phyloP scores from a whole-genome alignment of 1,139 yeast species.

The Diutina pseudorugosa region DNA sequence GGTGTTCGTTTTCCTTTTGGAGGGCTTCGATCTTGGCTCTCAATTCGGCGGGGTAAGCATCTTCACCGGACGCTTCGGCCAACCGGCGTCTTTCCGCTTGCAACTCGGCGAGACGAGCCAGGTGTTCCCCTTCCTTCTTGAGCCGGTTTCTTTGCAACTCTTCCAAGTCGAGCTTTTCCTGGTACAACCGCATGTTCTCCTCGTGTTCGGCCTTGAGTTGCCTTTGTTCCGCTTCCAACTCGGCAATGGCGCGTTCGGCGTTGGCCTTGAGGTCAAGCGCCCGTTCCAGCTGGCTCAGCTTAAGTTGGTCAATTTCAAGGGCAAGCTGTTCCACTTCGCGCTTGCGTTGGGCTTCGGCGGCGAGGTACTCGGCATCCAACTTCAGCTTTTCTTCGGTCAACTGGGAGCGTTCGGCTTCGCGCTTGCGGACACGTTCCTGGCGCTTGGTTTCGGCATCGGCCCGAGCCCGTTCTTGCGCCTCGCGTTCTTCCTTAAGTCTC shows the following conservation, averaged over 20 bases:
- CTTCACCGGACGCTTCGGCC: constrained; percentile 16
- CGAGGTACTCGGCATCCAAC: constrained; percentile 15
- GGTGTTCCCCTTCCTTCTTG: constrained; percentile 26
- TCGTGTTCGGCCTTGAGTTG: constrained; percentile 24
- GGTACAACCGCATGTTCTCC: constrained; percentile 18
- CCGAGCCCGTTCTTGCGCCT: constrained; percentile 17
- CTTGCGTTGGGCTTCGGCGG: constrained; percentile 11
- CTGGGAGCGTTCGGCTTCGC: constrained; percentile 21
- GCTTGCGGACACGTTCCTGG: constrained; percentile 14
- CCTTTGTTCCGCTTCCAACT: constrained; percentile 22
- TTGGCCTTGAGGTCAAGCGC: constrained; percentile 11
- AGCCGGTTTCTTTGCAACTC: constrained; percentile 24
- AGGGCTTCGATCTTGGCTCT: constrained; percentile 24
- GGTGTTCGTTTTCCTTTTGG: constrained; percentile 18
- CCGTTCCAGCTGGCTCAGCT: neutral
- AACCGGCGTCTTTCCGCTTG: constrained; percentile 27
- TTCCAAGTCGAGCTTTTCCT: constrained; percentile 23
- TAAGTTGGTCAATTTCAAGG: neutral
- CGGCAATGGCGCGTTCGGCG: constrained; percentile 22
- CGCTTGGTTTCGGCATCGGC: constrained; percentile 13
- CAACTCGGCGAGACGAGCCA: constrained; percentile 25
- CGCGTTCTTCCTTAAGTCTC: constrained; percentile 16
- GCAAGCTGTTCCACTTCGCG: neutral
- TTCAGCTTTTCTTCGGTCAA: constrained; percentile 11
- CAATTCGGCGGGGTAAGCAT: constrained; percentile 11